phyloP scores from a whole-genome alignment of 23 red algal genomes.

The Gracilaria domingensis region DNA sequence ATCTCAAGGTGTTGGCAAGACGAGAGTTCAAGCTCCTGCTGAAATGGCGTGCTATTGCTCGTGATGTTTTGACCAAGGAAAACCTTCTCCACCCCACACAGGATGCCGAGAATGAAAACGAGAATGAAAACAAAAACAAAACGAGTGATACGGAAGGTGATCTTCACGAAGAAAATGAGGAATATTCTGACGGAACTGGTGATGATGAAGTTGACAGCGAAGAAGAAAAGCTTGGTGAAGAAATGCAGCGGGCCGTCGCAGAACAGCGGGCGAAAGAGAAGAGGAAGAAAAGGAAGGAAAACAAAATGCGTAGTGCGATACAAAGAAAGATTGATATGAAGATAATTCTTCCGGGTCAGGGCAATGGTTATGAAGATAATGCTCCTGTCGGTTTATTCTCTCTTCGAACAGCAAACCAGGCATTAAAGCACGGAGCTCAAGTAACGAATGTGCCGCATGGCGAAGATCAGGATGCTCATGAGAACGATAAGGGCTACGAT shows the following conservation, averaged over 20 bases:
- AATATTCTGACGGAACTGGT: neutral
- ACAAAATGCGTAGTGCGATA: constrained; percentile 64
- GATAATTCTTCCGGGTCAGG: constrained; percentile 71
- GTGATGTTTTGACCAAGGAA: constrained; percentile 34
- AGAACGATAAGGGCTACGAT: constrained; percentile 45
- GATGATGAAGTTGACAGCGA: constrained; percentile 43
- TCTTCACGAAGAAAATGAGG: neutral
- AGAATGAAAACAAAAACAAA: neutral
- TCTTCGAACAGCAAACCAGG: constrained; percentile 56
- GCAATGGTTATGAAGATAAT: constrained; percentile 13
- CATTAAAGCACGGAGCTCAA: constrained; percentile 40
- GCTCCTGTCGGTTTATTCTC: constrained; percentile 49
- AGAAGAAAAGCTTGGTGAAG: constrained; percentile 61
- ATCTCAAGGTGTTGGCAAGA: constrained; percentile 82
- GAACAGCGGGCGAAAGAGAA: constrained; percentile 69
- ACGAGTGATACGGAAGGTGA: neutral
- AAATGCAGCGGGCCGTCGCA: constrained; percentile 46
- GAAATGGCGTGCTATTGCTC: constrained; percentile 72
- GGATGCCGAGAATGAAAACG: constrained; percentile 20
- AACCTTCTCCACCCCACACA: constrained; percentile 7
- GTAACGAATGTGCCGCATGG: constrained; percentile 38
- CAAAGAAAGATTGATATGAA: constrained; percentile 85
- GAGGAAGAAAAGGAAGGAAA: constrained; percentile 58
- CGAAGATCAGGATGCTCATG: constrained; percentile 3
- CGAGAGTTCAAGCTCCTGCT: constrained; percentile 88